phyloP scores from a whole-genome alignment of 2,329 filamentous ascomycete genomes.

The Tympanopsis confertula region DNA sequence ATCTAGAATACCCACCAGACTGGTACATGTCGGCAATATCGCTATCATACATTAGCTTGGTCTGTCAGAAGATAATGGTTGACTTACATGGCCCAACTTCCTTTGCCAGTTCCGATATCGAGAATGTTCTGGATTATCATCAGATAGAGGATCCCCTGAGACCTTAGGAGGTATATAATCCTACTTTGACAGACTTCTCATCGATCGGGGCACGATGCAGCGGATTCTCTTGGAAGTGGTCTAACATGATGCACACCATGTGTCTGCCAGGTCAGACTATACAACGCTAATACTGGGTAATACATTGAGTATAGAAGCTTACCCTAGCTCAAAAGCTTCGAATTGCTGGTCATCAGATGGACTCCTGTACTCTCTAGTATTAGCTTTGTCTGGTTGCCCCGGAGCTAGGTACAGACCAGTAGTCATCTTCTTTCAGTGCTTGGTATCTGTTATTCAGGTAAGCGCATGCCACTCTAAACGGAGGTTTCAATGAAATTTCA shows the following conservation, averaged over 20 bases:
- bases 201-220: constrained; percentile 8
- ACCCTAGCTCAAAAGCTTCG: constrained; percentile 11
- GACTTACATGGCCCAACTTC: constrained; percentile 10
- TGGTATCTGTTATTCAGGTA: constrained; percentile 13
- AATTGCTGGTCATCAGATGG: constrained; percentile 9
- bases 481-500: constrained; percentile 12
- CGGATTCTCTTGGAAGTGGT: constrained; percentile 7
- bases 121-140: constrained; percentile 6
- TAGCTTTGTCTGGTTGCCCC: too few relatives aligned
- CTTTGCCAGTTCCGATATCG: constrained; percentile 11
- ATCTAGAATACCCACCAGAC: neutral
- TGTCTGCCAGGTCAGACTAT: constrained; percentile 4
- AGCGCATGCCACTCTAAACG: constrained; percentile 10
- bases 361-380: too few relatives aligned
- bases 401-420: too few relatives aligned
- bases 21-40: neutral
- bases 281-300: too few relatives aligned
- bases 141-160: too few relatives aligned
- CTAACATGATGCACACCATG: constrained; percentile 8
- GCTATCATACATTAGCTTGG: constrained; percentile 8
- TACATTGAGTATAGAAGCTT: too few relatives aligned
- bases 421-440: constrained; percentile 7
- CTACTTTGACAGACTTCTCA: neutral
- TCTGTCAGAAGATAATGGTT: too few relatives aligned
- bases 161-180: neutral